These are phyloP conservation scores for Simplicillium aogashimaense DNA, from an alignment of 2,329 filamentous ascomycete genomes.

Conservation along the genomic window DNA sequence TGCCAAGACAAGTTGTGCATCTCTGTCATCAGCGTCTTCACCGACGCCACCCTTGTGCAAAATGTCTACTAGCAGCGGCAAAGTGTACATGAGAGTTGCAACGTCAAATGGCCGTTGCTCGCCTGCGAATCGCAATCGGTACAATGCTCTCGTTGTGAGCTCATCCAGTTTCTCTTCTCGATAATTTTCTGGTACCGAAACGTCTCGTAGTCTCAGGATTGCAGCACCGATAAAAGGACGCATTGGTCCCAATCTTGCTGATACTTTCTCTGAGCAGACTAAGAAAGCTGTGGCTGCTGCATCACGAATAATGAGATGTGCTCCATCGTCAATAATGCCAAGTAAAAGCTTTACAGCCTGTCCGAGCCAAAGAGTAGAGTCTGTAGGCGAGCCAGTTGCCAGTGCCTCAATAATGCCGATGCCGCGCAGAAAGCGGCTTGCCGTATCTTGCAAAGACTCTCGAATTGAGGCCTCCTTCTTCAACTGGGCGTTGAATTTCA, in stretches of 20 bases:
- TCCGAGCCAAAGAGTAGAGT: constrained; percentile 81
- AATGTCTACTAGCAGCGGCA: constrained; percentile 73
- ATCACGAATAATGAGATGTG: constrained; percentile 72
- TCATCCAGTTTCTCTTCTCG: constrained; percentile 73
- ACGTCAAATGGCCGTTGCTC: constrained; percentile 92
- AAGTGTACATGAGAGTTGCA: constrained; percentile 76
- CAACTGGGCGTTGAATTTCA: constrained; percentile 84
- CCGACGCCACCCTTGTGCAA: constrained; percentile 73
- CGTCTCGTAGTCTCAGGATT: constrained; percentile 68
- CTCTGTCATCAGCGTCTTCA: constrained; percentile 62
- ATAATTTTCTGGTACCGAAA: constrained; percentile 62
- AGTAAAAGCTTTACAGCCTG: constrained; percentile 66
- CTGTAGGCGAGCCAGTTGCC: constrained; percentile 78
- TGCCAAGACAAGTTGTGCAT: constrained; percentile 82
- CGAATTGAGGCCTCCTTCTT: constrained; percentile 79
- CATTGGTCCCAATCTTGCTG: constrained; percentile 63
- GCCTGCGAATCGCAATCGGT: constrained; percentile 78
- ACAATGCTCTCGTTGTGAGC: constrained; percentile 79
- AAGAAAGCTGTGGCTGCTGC: constrained; percentile 70
- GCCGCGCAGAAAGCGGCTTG: constrained; percentile 66
- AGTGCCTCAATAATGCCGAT: constrained; percentile 79
- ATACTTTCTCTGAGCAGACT: constrained; percentile 65
- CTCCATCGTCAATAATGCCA: constrained; percentile 67
- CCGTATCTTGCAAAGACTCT: constrained; percentile 56
- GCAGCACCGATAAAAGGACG: constrained; percentile 81